Base-by-base conservation (phyloP, 371 early-diverging fungal species). In the Mycotypha africana region DNA sequence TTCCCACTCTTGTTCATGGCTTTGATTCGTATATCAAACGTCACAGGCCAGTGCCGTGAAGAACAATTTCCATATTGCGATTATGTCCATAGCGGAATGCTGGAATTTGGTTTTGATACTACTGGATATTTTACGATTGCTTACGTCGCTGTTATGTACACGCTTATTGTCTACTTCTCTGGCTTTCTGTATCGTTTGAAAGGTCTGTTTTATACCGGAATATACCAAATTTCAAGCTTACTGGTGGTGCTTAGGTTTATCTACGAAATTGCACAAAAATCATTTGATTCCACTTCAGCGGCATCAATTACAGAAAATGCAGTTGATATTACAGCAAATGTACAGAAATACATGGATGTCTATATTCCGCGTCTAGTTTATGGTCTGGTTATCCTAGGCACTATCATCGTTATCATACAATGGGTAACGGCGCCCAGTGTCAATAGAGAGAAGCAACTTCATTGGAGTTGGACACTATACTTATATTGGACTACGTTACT, bases 11-110 rank as follows among this genome's bases (percentile, higher is more conserved):
- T 51, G 10, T 46, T 63, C 1, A 54, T 84, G n/a, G 47, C 76
- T 15, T 54, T 83, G 12, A 78, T 79, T 8, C 79, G 90, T 8
- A 14, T 86, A 4, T 58, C 77, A 2, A 62, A 76, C 2, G 41
- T 62, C 20, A 83, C 85, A 0, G 91, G 88, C 2, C 82, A 90
- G 22, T 95, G 95, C 45, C 88, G 95, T 15, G 92, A 89, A 49
- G 95, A 95, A 44, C 91, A 91, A 56, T 68, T 81, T 3, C 85
- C 85, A 0, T 58, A 77, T 39, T 94, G 95, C 57, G 45, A 42
- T 2, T 66, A 67, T 28, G 30, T 63, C 1, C 63, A 68, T n/a
- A 58, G 47, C 28, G 55, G 54, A 4, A 24, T 42, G 25, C 37
- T 72, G 3, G 42, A 52, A 19, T 50, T 52, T 21, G 55, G 34